Base-by-base conservation (phyloP, 805 yeast genomes). In the Hanseniaspora valbyensis region DNA sequence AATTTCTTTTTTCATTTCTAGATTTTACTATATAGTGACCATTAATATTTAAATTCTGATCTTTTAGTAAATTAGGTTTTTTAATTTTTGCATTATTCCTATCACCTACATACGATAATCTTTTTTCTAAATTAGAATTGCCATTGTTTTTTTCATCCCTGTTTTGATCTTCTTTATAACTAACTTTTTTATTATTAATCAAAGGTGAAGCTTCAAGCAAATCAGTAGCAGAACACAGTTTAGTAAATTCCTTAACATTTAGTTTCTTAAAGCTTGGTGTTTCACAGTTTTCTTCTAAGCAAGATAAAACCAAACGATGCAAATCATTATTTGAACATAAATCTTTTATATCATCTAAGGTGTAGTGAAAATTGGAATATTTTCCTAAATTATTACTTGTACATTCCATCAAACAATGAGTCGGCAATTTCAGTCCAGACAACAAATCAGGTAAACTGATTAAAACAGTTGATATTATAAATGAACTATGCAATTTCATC, bases 251-350 rank as follows among this genome's bases (percentile, higher is more conserved):
- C 2, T 39, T n/a, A 9, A 30, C 33, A 21, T 40, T 40, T 29
- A 22, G 21, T 33, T 21, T 48, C 24, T 19, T 33, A 14, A 48
- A 40, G 5, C 51, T 42, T 8, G 51, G 51, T 2, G 51, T 48
- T 28, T 48, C 51, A 29, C 51, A 48, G 4, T 25, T 32, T 9
- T 48, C 32, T 18, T 32, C 40, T n/a, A 48, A 40, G 12, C 51
- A 48, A 14, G 30, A 14, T 16, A 48, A 3, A n/a, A 48, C 9
- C 7, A 10, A 34, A 12, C 13, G 25, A 26, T 19, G 5, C 14
- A 30, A 4, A 12, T n/a, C 13, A 12, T 30, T 9, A 30, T 16
- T 16, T 34, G 34, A 12, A 19, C 39, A 34, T 36, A 37, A 19
- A n/a, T 8, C n/a, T 26, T 21, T 33, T 33, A 18, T 40, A 2